These are phyloP conservation scores for Xylaria curta DNA, from an alignment of 495 filamentous ascomycete species.

Conservation along the genomic window DNA sequence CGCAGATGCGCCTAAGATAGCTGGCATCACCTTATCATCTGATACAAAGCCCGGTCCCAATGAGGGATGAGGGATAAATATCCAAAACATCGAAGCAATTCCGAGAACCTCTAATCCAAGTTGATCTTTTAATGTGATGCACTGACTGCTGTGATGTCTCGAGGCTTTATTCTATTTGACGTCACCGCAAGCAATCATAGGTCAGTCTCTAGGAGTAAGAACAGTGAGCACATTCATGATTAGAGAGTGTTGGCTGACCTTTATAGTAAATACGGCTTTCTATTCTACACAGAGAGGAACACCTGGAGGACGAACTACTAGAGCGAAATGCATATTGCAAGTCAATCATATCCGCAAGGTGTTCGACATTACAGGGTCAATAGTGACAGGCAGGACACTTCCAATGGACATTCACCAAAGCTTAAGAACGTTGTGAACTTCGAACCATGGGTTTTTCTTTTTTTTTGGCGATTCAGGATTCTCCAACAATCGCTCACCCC, in stretches of 20 bases:
- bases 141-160: background rate
- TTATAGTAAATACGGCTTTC: background rate
- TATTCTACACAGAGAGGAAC: background rate
- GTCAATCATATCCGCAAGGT: background rate
- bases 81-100: background rate
- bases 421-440: background rate
- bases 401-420: background rate
- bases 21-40: constrained; percentile 4
- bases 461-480: background rate
- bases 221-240: background rate
- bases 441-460: background rate
- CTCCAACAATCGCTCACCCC: background rate
- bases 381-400: background rate
- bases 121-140: background rate
- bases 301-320: background rate
- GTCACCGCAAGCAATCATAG: background rate
- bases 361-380: background rate
- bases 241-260: background rate
- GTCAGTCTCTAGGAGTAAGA: background rate
- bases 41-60: background rate
- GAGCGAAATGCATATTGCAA: background rate
- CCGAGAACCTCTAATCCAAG: background rate
- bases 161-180: background rate
- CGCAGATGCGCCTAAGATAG: constrained; percentile 20
- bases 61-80: background rate